Base-by-base conservation (phyloP, 176 grass and related monocot species). In the Hordeum marinum region DNA sequence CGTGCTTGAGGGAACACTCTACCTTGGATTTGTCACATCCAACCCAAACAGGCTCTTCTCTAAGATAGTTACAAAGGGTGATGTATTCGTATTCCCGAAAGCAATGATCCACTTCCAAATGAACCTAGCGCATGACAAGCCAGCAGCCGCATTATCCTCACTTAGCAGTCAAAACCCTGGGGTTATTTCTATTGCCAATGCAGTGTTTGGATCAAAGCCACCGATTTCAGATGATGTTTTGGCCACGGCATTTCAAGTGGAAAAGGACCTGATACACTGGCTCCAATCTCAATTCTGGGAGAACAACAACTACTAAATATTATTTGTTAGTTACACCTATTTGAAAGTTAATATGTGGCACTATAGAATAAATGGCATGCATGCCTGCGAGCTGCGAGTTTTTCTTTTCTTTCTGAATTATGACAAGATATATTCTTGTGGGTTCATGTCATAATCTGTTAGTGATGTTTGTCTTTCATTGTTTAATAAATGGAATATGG, bases 111-210 rank as follows among this genome's bases (percentile, higher is more conserved):
- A 68, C 34, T 68, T 68, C 32, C 65, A 68, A 37, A 68, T 68
- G 65, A 68, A 68, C 32, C 18, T 68, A 11, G 32, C 65, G 17
- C 65, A 36, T 68, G 67, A 70, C 67, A 70, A 70, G 67, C 67
- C 67, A 23, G 67, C 67, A 7, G 36, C 68, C n/a, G 68, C 68
- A 1, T 7, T 70, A 20, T 70, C 68, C 9, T 41, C 68, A 0
- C 68, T 70, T 11, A 70, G 36, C 36, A 70, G 68, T 36, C 68
- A 70, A 70, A 70, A 70, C 36, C 68, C 68, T 5, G 68, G 68
- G 10, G 68, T 70, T 70, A 70, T 70, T 70, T 24, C 36, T 23
- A 70, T 70, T 41, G 68, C 68, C 68, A 70, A 70, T n/a, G 68
- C 68, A 24, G 68, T 70, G 5, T 70, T 70, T 7, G 68, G 68